phyloP scores from a whole-genome alignment of 202 grass and related monocot genomes.

The Brachypodium distachyon region DNA sequence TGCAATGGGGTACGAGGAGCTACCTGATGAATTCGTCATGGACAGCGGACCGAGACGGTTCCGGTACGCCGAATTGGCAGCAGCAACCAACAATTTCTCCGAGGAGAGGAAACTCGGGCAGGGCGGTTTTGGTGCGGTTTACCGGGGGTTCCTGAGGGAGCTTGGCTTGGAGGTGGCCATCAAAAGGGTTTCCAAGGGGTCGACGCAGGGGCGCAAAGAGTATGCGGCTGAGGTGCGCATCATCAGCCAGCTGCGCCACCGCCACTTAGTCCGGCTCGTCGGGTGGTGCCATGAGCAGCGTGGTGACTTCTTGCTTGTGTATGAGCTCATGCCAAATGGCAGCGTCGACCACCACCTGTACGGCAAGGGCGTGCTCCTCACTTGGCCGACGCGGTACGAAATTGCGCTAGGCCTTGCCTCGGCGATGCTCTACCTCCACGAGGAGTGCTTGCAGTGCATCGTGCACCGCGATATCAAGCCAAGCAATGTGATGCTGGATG shows the following conservation, averaged over 20 bases:
- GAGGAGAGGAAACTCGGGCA: slow-evolving; percentile 76
- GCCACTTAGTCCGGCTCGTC: slow-evolving; percentile 59
- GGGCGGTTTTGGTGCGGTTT: slow-evolving; percentile 72
- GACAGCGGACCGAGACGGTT: slow-evolving; percentile 54
- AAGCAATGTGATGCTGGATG: slow-evolving; percentile 80
- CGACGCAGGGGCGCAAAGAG: slow-evolving; percentile 60
- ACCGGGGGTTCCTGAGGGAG: slow-evolving; percentile 51
- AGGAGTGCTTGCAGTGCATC: slow-evolving; percentile 52
- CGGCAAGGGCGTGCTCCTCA: slow-evolving; percentile 22
- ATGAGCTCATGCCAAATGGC: slow-evolving; percentile 81
- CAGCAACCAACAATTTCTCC: slow-evolving; percentile 55
- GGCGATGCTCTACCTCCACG: slow-evolving; percentile 69
- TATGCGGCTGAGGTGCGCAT: slow-evolving; percentile 82
- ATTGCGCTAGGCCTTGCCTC: slow-evolving; percentile 54
- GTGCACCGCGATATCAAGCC: slow-evolving; percentile 76
- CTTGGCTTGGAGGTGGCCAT: slow-evolving; percentile 55
- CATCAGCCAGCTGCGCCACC: slow-evolving; percentile 75
- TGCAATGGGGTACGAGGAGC: slow-evolving; percentile 36
- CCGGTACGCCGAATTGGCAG: slow-evolving; percentile 39
- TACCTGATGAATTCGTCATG: slow-evolving; percentile 40
- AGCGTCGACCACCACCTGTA: slow-evolving; percentile 75
- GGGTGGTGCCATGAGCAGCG: slow-evolving; percentile 75
- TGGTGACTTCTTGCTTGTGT: slow-evolving; percentile 62
- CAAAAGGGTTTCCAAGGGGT: slow-evolving; percentile 59
- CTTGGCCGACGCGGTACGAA: slow-evolving; percentile 43